These are phyloP conservation scores for Silene conica DNA, from an alignment of 148 eudicot species.

Conservation along the genomic window DNA sequence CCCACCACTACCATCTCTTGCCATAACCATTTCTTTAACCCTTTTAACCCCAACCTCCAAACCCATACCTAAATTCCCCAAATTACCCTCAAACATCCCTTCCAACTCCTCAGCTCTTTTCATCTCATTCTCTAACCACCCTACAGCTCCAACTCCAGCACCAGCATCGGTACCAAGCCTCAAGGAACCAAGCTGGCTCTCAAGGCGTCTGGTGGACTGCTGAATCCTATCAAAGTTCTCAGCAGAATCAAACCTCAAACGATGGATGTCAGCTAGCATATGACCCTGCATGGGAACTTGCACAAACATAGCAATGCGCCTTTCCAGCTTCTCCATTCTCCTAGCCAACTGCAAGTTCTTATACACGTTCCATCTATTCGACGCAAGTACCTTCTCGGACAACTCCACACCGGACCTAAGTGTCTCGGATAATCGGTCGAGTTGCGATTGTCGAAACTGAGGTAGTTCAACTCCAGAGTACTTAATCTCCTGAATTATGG, in stretches of 20 bases:
- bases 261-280: constrained; percentile 86
- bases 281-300: constrained; percentile 69
- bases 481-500: constrained; percentile 75
- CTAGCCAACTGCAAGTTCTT: constrained; percentile 52
- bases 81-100: constrained; percentile 38
- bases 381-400: constrained; percentile 44
- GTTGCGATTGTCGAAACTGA: constrained; percentile 60
- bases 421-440: constrained; percentile 47
- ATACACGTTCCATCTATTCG: constrained; percentile 75
- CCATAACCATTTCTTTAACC: constrained; percentile 66
- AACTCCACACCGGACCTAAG: constrained; percentile 51
- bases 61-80: constrained; percentile 42
- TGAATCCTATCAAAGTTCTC: constrained; percentile 64
- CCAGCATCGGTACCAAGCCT: constrained; percentile 34
- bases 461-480: constrained; percentile 72
- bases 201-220: constrained; percentile 38
- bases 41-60: constrained; percentile 62
- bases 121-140: constrained; percentile 52
- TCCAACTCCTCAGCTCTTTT: constrained; percentile 45
- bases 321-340: constrained; percentile 83
- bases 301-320: constrained; percentile 45
- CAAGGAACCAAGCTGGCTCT: constrained; percentile 50
- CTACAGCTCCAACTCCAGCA: constrained; percentile 25
- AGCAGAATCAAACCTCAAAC: constrained; percentile 46
- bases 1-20: constrained; percentile 24